Conservation (phyloP, 192 early-diverging fungal genomes). For the Mortierella alpina region DNA sequence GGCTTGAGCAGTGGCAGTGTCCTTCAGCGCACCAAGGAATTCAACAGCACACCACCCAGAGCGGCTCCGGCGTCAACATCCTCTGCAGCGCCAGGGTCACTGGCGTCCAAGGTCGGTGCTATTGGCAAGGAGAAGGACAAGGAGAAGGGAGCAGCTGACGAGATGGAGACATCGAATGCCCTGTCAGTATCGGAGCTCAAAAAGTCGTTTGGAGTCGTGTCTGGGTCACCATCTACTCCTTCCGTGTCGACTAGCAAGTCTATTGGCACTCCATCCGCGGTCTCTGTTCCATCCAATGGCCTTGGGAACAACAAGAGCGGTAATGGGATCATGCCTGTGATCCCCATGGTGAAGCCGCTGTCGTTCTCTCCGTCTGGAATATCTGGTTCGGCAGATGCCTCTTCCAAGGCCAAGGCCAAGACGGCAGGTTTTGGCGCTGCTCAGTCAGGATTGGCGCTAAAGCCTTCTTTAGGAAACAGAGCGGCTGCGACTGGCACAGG, state of each 20-base stretch:
- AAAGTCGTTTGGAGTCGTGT: conserved; percentile 8
- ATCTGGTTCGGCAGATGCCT: background rate
- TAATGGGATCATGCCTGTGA: conserved; percentile 8
- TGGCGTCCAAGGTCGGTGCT: background rate
- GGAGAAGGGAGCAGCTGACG: background rate
- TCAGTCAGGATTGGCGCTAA: conserved; percentile 4
- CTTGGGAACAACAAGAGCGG: background rate
- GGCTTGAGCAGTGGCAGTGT: conserved; percentile 7
- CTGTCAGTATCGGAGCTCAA: conserved; percentile 31
- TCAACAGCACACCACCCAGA: conserved; percentile 2
- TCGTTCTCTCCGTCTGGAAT: conserved; percentile 6
- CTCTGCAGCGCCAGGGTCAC: background rate
- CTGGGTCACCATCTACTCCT: background rate
- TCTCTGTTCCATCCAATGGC: background rate
- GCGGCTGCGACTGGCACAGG: conserved; percentile 10
- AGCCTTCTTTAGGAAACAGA: background rate
- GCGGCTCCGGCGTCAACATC: background rate
- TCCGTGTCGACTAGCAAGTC: background rate
- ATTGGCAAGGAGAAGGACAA: background rate
- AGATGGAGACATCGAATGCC: background rate
- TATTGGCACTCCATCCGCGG: background rate
- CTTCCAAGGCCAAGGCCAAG: conserved; percentile 8
- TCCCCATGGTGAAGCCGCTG: conserved; percentile 26
- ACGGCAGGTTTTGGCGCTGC: conserved; percentile 20
- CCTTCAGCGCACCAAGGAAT: conserved; percentile 14